Evolutionary conservation across 805 yeast species (phyloP).

Genomic region (Cyberlindnera subsufficiens): DNA sequence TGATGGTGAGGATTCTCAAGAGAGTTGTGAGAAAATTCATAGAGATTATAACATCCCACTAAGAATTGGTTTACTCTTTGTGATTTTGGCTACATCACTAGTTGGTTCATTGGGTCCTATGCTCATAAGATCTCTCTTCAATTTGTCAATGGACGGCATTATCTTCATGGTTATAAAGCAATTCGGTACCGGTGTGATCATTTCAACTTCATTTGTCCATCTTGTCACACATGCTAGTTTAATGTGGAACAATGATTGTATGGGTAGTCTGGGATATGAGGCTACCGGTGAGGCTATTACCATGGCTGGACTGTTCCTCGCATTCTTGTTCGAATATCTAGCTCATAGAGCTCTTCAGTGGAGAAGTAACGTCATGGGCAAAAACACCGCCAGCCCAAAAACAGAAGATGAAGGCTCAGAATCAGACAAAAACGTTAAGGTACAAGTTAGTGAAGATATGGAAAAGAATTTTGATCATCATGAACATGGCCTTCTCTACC

Average conservation of each 20-base stretch:
- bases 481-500: conserved; percentile 3
- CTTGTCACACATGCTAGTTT: conserved; percentile 14
- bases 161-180: conserved; percentile 11
- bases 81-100: conserved; percentile 10
- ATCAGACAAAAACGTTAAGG: not conserved
- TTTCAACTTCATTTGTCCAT: conserved; percentile 19
- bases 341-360: conserved; percentile 8
- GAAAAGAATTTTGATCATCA: not conserved
- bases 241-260: conserved; percentile 15
- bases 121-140: conserved; percentile 5
- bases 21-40: conserved; percentile 12
- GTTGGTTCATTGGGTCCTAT: conserved; percentile 14
- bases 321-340: conserved; percentile 13
- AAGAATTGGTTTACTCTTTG: conserved; percentile 16
- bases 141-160: conserved; percentile 5
- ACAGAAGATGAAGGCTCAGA: not conserved
- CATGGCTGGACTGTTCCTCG: conserved; percentile 16
- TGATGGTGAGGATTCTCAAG: not conserved
- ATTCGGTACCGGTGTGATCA: conserved; percentile 19
- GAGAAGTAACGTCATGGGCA: not conserved
- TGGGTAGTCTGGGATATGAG: conserved; percentile 13
- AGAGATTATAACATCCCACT: conserved; percentile 14
- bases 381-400: too few species aligned
- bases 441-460: not conserved
- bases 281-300: conserved; percentile 15